These are phyloP conservation scores for Rhizophagus prolifer DNA, from an alignment of 192 early-diverging fungal genomes.

Conservation along the genomic window DNA sequence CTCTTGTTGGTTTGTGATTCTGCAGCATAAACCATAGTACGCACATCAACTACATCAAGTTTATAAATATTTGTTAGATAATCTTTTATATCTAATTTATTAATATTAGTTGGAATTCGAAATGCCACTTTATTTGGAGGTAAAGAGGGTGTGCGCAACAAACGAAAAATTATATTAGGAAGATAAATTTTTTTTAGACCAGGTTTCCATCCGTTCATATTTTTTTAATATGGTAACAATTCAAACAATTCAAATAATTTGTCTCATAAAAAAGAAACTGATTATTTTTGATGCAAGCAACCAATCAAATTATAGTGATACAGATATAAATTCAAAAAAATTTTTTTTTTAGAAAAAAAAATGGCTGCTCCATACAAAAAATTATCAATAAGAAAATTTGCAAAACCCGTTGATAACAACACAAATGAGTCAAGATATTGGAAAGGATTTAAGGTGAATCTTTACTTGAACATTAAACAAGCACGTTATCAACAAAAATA, in stretches of 20 bases:
- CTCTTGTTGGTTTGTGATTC: conserved; percentile 40
- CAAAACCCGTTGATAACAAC: background rate
- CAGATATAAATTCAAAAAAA: conserved; percentile 2
- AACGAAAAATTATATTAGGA: conserved; percentile 81
- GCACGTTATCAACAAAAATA: no score
- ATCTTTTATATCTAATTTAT: conserved; percentile 92
- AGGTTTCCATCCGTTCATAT: background rate
- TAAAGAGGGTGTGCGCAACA: conserved; percentile 73
- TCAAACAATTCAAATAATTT: no score
- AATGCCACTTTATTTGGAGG: conserved; percentile 88
- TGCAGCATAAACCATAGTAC: conserved; percentile 87
- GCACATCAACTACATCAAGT: conserved; percentile 78
- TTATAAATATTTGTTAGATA: conserved; percentile 85
- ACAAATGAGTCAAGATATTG: conserved; percentile 70
- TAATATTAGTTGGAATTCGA: conserved; percentile 81
- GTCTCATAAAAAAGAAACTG: background rate
- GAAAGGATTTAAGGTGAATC: conserved; percentile 70
- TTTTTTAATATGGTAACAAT: background rate
- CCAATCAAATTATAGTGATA: background rate
- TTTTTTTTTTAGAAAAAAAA: conserved; percentile 3
- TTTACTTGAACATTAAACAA: background rate
- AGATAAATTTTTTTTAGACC: conserved; percentile 73
- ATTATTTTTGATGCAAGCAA: background rate
- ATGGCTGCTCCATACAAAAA: conserved; percentile 8
- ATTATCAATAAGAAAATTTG: conserved; percentile 8